A percentile compares a stretch with the other conserved stretches of the same genome.
phyloP scores from a whole-genome alignment of 2,329 filamentous ascomycete species.

The Fusarium annulatum region DNA sequence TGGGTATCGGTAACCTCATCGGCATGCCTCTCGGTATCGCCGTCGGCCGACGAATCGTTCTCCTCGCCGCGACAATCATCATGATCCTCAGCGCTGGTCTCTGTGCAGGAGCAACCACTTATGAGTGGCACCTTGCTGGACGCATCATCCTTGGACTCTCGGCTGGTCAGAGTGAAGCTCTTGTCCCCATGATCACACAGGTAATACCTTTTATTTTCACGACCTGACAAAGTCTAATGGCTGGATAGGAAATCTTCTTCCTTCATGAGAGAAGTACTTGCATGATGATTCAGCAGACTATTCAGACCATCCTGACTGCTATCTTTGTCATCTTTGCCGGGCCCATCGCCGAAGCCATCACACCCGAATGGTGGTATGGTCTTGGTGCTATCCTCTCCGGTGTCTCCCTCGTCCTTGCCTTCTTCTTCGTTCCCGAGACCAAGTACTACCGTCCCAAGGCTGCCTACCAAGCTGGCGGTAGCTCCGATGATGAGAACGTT shows the following conservation, averaged over 20 bases:
- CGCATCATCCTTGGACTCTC: slow-evolving; percentile 32
- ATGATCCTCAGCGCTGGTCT: slow-evolving; percentile 37
- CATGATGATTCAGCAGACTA: slow-evolving; percentile 39
- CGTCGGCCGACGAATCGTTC: slow-evolving; percentile 36
- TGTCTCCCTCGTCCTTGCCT: neutral
- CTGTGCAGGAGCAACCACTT: slow-evolving; percentile 31
- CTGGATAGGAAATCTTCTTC: slow-evolving; percentile 35
- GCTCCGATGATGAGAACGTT: slow-evolving; percentile 7
- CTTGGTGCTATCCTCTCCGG: slow-evolving; percentile 15
- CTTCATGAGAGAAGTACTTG: slow-evolving; percentile 34
- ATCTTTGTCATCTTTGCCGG: slow-evolving; percentile 18
- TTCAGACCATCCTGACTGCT: slow-evolving; percentile 33
- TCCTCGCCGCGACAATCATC: slow-evolving; percentile 32
- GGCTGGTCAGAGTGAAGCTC: slow-evolving; percentile 35
- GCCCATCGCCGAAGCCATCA: slow-evolving; percentile 11
- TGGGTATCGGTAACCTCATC: slow-evolving; percentile 40
- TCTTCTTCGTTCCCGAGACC: slow-evolving; percentile 23
- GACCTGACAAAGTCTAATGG: neutral
- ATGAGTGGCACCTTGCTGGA: slow-evolving; percentile 37
- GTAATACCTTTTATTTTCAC: neutral
- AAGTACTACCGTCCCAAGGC: slow-evolving; percentile 16
- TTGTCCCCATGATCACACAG: slow-evolving; percentile 25
- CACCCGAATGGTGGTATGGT: slow-evolving; percentile 20
- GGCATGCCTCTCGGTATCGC: slow-evolving; percentile 39
- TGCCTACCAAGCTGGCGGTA: neutral